Percentiles rank a stretch among this genome's conserved stretches.
Conservation (phyloP, 495 filamentous ascomycete species). For the Xylaria castorea region DNA sequence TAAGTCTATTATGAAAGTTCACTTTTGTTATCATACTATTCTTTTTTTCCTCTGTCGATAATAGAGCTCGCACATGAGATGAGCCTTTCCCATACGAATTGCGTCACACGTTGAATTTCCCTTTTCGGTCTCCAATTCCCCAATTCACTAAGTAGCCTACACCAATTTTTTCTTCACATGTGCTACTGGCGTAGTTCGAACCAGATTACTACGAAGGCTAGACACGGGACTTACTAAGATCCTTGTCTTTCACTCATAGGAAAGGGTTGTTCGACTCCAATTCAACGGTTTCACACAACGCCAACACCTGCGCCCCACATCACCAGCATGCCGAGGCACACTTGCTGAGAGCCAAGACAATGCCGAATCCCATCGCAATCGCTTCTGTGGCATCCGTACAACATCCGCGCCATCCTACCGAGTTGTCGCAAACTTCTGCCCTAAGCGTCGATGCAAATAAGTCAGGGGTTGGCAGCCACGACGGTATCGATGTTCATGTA, state of each 20-base stretch:
- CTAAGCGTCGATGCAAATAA: slow-evolving; percentile 39
- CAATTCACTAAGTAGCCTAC: background rate
- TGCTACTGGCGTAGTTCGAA: background rate
- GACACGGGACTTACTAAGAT: slow-evolving; percentile 20
- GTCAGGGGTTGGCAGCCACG: slow-evolving; percentile 36
- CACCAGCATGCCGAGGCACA: slow-evolving; percentile 47
- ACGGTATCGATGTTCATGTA: slow-evolving; percentile 52
- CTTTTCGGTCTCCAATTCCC: slow-evolving; percentile 13
- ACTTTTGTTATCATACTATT: slow-evolving; percentile 16
- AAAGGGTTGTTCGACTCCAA: slow-evolving; percentile 48
- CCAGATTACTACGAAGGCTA: slow-evolving; percentile 15
- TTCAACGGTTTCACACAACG: slow-evolving; percentile 32
- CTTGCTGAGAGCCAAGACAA: slow-evolving; percentile 43
- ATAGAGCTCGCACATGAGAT: slow-evolving; percentile 28
- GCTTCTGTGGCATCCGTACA: slow-evolving; percentile 32
- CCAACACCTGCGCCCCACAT: slow-evolving; percentile 35
- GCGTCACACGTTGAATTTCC: slow-evolving; percentile 36
- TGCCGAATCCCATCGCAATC: slow-evolving; percentile 42
- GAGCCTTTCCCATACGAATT: slow-evolving; percentile 4
- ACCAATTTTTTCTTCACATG: background rate
- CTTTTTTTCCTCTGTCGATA: slow-evolving; percentile 27
- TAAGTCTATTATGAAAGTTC: slow-evolving; percentile 51
- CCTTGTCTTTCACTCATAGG: slow-evolving; percentile 42
- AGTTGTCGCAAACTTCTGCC: slow-evolving; percentile 40
- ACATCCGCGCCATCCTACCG: slow-evolving; percentile 36